phyloP scores from a whole-genome alignment of 257 asterid species.

The Penstemon davidsonii region DNA sequence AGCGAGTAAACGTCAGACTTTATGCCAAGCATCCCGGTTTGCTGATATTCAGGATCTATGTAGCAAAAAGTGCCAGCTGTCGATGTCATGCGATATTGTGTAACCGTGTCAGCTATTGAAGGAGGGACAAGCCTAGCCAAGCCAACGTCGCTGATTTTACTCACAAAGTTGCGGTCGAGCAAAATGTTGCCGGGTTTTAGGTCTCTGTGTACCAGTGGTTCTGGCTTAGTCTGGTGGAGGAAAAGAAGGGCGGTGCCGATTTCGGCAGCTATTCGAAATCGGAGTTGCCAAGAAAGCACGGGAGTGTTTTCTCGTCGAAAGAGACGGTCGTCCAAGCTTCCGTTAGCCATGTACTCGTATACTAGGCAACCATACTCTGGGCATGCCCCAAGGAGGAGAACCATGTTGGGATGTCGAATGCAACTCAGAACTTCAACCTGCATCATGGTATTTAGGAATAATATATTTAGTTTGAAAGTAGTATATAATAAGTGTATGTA shows the following conservation, averaged over 20 bases:
- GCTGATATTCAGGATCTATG: constrained; percentile 35
- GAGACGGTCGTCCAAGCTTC: constrained; percentile 50
- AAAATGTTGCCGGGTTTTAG: constrained; percentile 46
- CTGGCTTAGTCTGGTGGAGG: constrained; percentile 48
- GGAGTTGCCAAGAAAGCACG: constrained; percentile 44
- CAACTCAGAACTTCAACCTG: constrained; percentile 54
- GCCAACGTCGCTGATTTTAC: constrained; percentile 36
- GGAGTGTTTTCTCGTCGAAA: constrained; percentile 34
- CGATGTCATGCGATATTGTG: constrained; percentile 27
- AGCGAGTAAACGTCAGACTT: constrained; percentile 32
- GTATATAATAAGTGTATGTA: no score
- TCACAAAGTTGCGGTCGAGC: constrained; percentile 26
- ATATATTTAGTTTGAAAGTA: background rate
- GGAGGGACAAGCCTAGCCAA: constrained; percentile 28
- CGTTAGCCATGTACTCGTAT: constrained; percentile 57
- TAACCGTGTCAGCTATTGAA: constrained; percentile 16
- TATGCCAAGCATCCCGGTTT: constrained; percentile 31
- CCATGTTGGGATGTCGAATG: constrained; percentile 60
- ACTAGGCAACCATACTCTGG: constrained; percentile 51
- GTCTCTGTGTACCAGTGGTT: constrained; percentile 59
- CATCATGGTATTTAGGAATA: background rate
- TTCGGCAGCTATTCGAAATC: constrained; percentile 50
- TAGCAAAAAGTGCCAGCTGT: constrained; percentile 36
- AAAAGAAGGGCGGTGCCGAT: constrained; percentile 49
- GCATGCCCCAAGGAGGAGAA: constrained; percentile 55